Base-by-base conservation (phyloP, 1,284 basidiomycete species). In the Schizophyllum commune region DNA sequence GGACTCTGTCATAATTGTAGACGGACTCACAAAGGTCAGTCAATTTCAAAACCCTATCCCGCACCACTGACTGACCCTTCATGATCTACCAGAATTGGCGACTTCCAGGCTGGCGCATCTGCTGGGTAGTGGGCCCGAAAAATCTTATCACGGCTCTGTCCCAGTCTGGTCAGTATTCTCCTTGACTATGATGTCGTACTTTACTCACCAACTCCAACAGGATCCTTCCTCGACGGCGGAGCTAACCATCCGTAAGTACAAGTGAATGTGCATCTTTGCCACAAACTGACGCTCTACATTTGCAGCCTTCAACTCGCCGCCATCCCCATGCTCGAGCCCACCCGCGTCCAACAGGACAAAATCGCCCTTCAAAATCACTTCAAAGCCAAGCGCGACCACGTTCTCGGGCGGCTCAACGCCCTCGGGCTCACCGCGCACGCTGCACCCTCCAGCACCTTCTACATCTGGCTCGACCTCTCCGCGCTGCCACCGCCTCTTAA, bases 51-150 rank as follows among this genome's bases (percentile, higher is more conserved):
- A 19, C 2, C 6, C 34, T 39, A 22, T n/a, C n/a, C n/a, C n/a
- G n/a, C n/a, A n/a, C n/a, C n/a, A n/a, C n/a, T n/a, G n/a, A n/a
- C n/a, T 54, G 17, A 20, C 53, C 55, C 55, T 62, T 32, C 58
- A 22, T n/a, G 19, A 22, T n/a, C n/a, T n/a, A n/a, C n/a, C 66
- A 91, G 89, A 91, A 91, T 73, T 92, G 89, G 89, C 88, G 92
- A 69, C 86, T 94, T 57, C 92, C 94, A 11, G 94, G 94, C 21
- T 96, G 93, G 93, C 85, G 95, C 68, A 80, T 95, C 47, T 96
- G 94, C 77, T 98, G 95, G 95, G 94, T 97, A n/a, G 74, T 97
- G 17, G 96, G 92, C 0, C 94, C 94, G 17, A 93, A 89, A 75
- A 89, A 91, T 69, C 74, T 96, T 56, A 81, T 96, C 67, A 87